phyloP scores from a whole-genome alignment of 805 yeast genomes.

The Sugiyamaella valdiviana region DNA sequence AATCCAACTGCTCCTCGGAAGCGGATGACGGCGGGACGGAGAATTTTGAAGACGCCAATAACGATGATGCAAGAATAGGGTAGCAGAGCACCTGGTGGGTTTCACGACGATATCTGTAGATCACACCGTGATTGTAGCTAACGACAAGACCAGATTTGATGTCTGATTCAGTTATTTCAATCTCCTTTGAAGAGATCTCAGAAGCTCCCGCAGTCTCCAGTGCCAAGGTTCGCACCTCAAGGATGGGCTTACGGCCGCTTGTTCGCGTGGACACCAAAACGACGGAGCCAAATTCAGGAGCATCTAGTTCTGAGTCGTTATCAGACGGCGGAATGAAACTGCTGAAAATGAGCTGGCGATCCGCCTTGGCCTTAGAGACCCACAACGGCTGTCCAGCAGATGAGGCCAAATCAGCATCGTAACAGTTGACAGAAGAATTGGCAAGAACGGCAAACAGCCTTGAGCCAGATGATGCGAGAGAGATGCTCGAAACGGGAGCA shows the following conservation, averaged over 20 bases:
- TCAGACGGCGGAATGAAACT: slow-evolving; percentile 9
- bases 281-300: slow-evolving; percentile 11
- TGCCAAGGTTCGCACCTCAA: slow-evolving; percentile 19
- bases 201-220: slow-evolving; percentile 9
- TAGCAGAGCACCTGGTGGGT: slow-evolving; percentile 23
- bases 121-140: slow-evolving; percentile 11
- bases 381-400: slow-evolving; percentile 2
- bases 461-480: slow-evolving; percentile 7
- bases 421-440: slow-evolving; percentile 12
- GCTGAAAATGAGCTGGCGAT: slow-evolving; percentile 10
- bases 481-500: too few species aligned
- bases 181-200: slow-evolving; percentile 11
- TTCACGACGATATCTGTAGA: slow-evolving; percentile 13
- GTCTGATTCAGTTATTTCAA: slow-evolving; percentile 7
- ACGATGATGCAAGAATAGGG: slow-evolving; percentile 1
- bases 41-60: neutral
- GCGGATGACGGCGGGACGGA: neutral
- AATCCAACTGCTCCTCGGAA: neutral
- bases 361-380: slow-evolving; percentile 15
- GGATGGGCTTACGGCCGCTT: slow-evolving; percentile 14
- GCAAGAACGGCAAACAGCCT: slow-evolving; percentile 10
- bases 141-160: slow-evolving; percentile 8
- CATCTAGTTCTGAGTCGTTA: neutral
- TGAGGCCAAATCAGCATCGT: neutral
- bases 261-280: slow-evolving; percentile 15